Conservation (phyloP, 2,329 filamentous ascomycete genomes). For the Cercospora janseana region DNA sequence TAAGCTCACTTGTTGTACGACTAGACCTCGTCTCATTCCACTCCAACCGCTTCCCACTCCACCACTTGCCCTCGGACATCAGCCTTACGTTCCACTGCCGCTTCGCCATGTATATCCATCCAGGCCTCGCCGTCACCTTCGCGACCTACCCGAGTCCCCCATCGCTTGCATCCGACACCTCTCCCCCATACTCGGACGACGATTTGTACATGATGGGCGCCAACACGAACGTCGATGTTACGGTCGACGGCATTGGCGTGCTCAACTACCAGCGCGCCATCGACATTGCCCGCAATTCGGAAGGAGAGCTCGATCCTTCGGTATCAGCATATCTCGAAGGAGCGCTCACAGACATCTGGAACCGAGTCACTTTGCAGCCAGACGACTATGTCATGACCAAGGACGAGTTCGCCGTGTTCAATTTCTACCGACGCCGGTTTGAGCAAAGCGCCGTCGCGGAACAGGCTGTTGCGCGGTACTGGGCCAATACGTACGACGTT, state of each 20-base stretch:
- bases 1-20: conserved; percentile 24
- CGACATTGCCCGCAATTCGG: conserved; percentile 71
- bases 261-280: conserved; percentile 65
- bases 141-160: conserved; percentile 32
- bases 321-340: conserved; percentile 65
- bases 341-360: conserved; percentile 65
- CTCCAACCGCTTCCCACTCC: conserved; percentile 12
- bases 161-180: conserved; percentile 25
- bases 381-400: conserved; percentile 69
- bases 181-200: conserved; percentile 19
- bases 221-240: conserved; percentile 41
- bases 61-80: conserved; percentile 12
- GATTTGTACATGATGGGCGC: conserved; percentile 41
- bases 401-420: conserved; percentile 83
- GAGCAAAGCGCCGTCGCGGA: conserved; percentile 51
- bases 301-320: conserved; percentile 63
- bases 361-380: conserved; percentile 62
- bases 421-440: conserved; percentile 73
- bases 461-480: conserved; percentile 57
- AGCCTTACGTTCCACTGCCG: conserved; percentile 16
- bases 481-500: conserved; percentile 45
- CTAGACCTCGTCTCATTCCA: conserved; percentile 14
- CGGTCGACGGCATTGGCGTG: conserved; percentile 40
- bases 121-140: conserved; percentile 22
- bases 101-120: conserved; percentile 24